A percentile compares a stretch with the other conserved stretches of the same genome.
Conservation (phyloP, 169 alveolate genomes). For the Plasmodium fragile region DNA sequence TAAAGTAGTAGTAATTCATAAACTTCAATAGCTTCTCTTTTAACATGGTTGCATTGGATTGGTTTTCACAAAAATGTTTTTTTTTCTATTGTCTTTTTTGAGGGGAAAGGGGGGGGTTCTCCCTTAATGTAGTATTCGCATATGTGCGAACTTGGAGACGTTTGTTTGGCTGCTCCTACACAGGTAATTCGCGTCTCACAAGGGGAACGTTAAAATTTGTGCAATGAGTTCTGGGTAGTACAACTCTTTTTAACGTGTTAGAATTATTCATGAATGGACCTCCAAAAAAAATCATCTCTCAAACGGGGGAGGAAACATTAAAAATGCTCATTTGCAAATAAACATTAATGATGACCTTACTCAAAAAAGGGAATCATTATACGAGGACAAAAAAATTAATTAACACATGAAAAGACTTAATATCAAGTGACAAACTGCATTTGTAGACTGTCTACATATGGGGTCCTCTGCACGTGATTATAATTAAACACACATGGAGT, state of each 20-base stretch:
- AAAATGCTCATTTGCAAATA: not conserved
- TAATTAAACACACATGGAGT: not conserved
- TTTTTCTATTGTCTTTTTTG: not conserved
- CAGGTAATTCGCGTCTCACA: not conserved
- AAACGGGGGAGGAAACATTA: not conserved
- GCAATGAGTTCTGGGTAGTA: not conserved
- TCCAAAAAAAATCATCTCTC: not conserved
- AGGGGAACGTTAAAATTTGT: not conserved
- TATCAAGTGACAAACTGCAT: not conserved
- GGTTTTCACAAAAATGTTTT: not conserved
- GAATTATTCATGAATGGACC: not conserved
- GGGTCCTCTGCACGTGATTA: not conserved
- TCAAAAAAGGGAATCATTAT: not conserved
- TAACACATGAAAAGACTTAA: not conserved
- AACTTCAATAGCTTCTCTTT: slow-evolving; percentile 47
- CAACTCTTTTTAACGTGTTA: not conserved
- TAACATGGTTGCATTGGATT: slow-evolving; percentile 39
- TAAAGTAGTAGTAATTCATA: slow-evolving; percentile 41
- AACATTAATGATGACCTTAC: not conserved
- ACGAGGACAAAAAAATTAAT: not conserved
- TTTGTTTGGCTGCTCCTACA: not conserved
- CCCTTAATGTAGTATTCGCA: not conserved
- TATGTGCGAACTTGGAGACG: not conserved
- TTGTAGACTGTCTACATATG: not conserved
- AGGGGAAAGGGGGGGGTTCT: not conserved